Evolutionary conservation across 805 yeast species (phyloP).

Genomic region (Schizosaccharomyces octosporus): DNA sequence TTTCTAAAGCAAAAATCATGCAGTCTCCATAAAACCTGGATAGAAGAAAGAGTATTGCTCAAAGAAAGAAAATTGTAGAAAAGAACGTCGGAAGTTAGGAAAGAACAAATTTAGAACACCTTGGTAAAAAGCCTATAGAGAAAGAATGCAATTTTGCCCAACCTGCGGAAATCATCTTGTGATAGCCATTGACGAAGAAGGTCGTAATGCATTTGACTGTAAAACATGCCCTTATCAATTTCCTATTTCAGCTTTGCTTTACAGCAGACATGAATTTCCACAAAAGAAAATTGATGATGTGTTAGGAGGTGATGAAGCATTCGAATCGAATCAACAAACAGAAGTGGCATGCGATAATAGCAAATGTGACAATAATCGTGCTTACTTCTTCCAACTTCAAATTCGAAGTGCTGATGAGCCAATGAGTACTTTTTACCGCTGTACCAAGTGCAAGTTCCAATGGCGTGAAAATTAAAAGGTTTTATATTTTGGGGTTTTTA

Average conservation of each 20-base stretch:
- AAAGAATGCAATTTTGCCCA: not conserved
- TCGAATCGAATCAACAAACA: conserved; percentile 30
- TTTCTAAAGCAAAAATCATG: no score
- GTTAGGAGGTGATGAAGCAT: conserved; percentile 85
- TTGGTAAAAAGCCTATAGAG: no score
- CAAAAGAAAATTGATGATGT: conserved; percentile 90
- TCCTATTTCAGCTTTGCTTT: conserved; percentile 54
- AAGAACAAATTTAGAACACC: not conserved
- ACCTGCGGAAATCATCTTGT: conserved; percentile 2
- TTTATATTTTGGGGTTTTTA: no score
- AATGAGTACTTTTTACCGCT: conserved; percentile 83
- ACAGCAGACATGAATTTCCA: conserved; percentile 57
- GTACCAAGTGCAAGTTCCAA: conserved; percentile 77
- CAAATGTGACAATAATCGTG: conserved; percentile 68
- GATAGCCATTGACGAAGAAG: not conserved
- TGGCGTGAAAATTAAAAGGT: conserved; percentile 70
- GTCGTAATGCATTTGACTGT: conserved; percentile 37
- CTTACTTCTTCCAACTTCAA: conserved; percentile 89
- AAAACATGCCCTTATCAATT: conserved; percentile 90
- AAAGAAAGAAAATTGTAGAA: not conserved
- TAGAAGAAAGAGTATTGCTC: no score
- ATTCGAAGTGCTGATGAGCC: conserved; percentile 98
- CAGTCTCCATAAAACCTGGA: no score
- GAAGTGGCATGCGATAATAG: not conserved
- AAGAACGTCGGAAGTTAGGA: not conserved